Evolutionary conservation across 192 early-diverging fungal species (phyloP).

Genomic region (Mortierella alpina): DNA sequence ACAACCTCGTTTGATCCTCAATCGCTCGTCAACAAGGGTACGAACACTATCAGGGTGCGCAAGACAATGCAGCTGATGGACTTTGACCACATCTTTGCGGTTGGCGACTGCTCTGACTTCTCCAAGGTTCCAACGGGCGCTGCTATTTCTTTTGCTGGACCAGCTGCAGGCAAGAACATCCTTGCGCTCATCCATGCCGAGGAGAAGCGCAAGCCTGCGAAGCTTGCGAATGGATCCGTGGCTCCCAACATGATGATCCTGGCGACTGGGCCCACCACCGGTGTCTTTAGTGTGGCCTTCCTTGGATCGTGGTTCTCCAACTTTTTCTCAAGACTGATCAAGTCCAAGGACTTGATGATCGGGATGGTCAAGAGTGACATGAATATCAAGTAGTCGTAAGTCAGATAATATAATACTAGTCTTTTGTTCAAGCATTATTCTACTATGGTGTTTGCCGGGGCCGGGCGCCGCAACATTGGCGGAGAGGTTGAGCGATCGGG

Average conservation of each 20-base stretch:
- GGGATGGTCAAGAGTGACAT: conserved; percentile 13
- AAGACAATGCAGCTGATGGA: conserved; percentile 60
- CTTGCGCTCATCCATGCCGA: conserved; percentile 2
- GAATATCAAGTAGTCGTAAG: not conserved
- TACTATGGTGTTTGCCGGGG: too few species aligned
- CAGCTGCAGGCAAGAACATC: conserved; percentile 38
- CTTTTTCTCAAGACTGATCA: conserved; percentile 25
- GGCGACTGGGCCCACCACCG: conserved; percentile 35
- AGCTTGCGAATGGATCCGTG: conserved; percentile 1
- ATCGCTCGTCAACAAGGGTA: conserved; percentile 45
- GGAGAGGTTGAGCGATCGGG: too few species aligned
- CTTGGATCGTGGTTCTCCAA: conserved; percentile 22
- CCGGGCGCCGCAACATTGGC: too few species aligned
- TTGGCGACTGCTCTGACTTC: conserved; percentile 62
- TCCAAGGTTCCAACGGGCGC: conserved; percentile 28
- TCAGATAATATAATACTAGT: too few species aligned
- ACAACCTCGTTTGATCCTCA: conserved; percentile 13
- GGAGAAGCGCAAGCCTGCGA: conserved; percentile 3
- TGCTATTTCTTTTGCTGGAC: conserved; percentile 7
- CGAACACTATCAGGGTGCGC: conserved; percentile 57
- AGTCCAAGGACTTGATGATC: conserved; percentile 52
- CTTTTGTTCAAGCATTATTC: too few species aligned
- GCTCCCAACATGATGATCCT: conserved; percentile 23
- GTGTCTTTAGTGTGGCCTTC: conserved; percentile 18
- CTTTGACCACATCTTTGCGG: conserved; percentile 60